Base-by-base conservation (phyloP, 2,329 filamentous ascomycete genomes). In the Hirsutella thompsonii region DNA sequence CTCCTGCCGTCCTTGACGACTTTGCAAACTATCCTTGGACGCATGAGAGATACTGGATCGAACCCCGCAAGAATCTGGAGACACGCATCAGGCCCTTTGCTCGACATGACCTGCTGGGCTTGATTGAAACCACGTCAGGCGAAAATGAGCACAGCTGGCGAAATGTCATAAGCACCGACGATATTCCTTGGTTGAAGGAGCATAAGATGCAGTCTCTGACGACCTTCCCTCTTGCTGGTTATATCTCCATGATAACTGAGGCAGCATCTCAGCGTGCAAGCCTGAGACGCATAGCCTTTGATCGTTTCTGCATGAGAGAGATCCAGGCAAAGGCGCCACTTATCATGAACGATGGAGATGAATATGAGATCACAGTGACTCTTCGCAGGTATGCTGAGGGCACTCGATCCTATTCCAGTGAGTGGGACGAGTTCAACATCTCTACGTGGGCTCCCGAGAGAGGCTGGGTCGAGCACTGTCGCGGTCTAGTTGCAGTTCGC, bases 391-490 rank as follows among this genome's bases (percentile, higher is more conserved):
- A 55, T 35, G 47, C 53, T 1, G 55, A 59, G 33, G 54, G 55
- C 3, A 54, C 54, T 1, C 45, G 49, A 1, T 51, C 51, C 0
- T 53, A 58, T 14, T 67, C 66, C 0, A 66, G 68, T 26, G 52
- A 56, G 3, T 76, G 72, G 71, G 63, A 72, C 38, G 70, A 74
- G 49, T 79, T 79, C 55, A 56, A 63, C 2, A 70, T 79, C 20
- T 71, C 64, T 36, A 75, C 74, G 0, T 75, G 66, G 65, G 65
- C 65, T 0, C 60, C 63, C 13, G 62, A 55, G 11, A 62, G 69
- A 33, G 68, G 69, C 10, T 79, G 75, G 75, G 67, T 67, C 0
- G 70, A 79, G 49, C 69, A 80, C 49, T 78, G 74, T 51, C 62
- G 66, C 38, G 72, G 72, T n/a, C 57, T 72, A 3, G 60, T 77